phyloP scores from a whole-genome alignment of 1,284 basidiomycete genomes.

The Cryptococcus sp. region DNA sequence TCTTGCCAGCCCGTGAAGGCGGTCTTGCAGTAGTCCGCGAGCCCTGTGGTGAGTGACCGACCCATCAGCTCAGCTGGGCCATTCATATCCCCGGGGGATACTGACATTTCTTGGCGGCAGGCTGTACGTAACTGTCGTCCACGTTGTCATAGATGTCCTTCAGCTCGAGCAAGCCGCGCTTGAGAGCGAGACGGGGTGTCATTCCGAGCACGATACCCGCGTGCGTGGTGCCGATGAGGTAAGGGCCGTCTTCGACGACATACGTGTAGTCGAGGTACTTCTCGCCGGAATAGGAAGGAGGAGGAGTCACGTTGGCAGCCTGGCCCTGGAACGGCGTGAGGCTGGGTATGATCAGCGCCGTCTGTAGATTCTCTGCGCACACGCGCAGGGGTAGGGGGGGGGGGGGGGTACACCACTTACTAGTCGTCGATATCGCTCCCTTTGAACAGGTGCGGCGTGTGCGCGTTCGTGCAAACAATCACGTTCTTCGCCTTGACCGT shows the following conservation, averaged over 20 bases:
- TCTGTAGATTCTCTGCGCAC: neutral
- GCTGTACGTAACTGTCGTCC: conserved; percentile 18
- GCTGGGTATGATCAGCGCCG: conserved; percentile 5
- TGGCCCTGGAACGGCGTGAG: conserved; percentile 27
- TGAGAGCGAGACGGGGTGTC: conserved; percentile 1
- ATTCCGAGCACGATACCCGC: conserved; percentile 28
- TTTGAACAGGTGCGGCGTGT: conserved; percentile 35
- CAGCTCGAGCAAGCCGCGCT: conserved; percentile 7
- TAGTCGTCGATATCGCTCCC: conserved; percentile 12
- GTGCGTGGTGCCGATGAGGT: conserved; percentile 28
- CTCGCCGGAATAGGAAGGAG: conserved; percentile 18
- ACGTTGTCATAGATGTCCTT: conserved; percentile 15
- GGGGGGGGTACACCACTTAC: conserved; percentile 9
- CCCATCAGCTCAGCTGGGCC: neutral
- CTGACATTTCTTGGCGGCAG: conserved; percentile 6
- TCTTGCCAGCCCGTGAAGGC: conserved; percentile 25
- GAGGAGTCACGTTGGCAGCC: conserved; percentile 26
- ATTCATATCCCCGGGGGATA: neutral
- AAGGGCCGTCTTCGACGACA: conserved; percentile 24
- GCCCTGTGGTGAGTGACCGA: conserved; percentile 4
- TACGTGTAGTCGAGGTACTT: conserved; percentile 19
- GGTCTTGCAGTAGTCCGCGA: conserved; percentile 15
- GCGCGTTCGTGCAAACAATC: conserved; percentile 38
- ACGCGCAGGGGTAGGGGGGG: neutral
- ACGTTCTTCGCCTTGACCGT: conserved; percentile 26